Evolutionary conservation across 306 rosid genomes (phyloP).

Genomic region (Acacia crassicarpa): DNA sequence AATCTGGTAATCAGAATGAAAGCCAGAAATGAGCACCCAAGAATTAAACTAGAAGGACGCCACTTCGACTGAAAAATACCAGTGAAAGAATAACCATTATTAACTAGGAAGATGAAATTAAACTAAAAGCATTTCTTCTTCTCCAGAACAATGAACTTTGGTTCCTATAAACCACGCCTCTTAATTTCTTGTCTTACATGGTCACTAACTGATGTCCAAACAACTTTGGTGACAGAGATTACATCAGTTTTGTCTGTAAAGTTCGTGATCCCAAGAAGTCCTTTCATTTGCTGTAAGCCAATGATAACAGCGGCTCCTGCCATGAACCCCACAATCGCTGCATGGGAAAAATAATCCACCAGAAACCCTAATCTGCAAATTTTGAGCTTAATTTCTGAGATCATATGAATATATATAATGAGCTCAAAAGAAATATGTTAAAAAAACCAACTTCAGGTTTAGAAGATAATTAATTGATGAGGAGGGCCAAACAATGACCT

Average conservation of each 20-base stretch:
- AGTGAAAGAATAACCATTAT: neutral
- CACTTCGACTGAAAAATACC: constrained; percentile 44
- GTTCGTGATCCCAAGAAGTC: neutral
- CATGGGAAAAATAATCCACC: constrained; percentile 7
- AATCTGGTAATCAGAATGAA: constrained; percentile 55
- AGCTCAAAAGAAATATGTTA: neutral
- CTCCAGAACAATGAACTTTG: neutral
- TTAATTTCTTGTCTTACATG: neutral
- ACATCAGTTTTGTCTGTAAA: neutral
- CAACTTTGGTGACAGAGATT: neutral
- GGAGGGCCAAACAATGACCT: neutral
- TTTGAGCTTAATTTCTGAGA: neutral
- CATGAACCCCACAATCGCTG: neutral
- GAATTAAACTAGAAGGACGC: constrained; percentile 52
- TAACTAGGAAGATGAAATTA: neutral
- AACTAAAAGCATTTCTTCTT: neutral
- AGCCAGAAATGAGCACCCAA: constrained; percentile 60
- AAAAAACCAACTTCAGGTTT: neutral
- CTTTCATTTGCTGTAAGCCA: neutral
- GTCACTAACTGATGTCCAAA: neutral
- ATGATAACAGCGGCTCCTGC: constrained; percentile 6
- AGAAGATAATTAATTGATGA: neutral
- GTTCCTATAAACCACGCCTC: too few relatives aligned
- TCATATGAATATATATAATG: too few relatives aligned
- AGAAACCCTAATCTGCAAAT: neutral